Base-by-base conservation (phyloP, 1,284 basidiomycete genomes). In the Cutaneotrichosporon cavernicola region DNA sequence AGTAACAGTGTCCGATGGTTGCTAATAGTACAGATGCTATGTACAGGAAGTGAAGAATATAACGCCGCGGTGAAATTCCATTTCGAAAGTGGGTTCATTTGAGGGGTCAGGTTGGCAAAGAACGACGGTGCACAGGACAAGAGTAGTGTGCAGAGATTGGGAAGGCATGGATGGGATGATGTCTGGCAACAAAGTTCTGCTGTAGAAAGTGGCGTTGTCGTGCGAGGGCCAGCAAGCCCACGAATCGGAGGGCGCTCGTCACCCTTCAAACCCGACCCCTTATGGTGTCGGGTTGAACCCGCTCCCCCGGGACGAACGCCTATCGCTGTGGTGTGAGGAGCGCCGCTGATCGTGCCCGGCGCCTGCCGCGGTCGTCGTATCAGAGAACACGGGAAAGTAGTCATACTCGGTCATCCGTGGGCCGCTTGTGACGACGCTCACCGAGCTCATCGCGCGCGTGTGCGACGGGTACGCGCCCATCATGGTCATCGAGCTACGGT, bases 401-500 rank as follows among this genome's bases (percentile, higher is more conserved):
- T 62, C 64, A 32, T 60, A 60, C 7, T 66, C 61, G 55, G 51
- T 47, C 8, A 31, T 53, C 30, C 51, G 21, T 16, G 51, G 32
- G 51, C 51, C 51, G 51, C 51, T 53, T 3, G 51, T 53, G 13
- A 53, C 30, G 18, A 18, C 43, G 18, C 18, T 46, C 43, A 18
- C 18, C 18, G 43, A 46, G 14, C 57, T 46, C 46, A 43, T 56
- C 14, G 47, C 56, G 2, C 31, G 31, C 1, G 14, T 65, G 38
- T 52, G 53, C 7, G 63, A 55, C 11, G 72, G 71, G 63, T 71
- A 74, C 0, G 72, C 70, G 8, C 72, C 72, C 1, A 68, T 56
- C 75, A 76, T 76, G 56, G 60, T 34, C 49, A 57, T 30, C 21
- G 56, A 16, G 43, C 43, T 31, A 4, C 16, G 60, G 30, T 5